Conservation (phyloP, 257 asterid genomes). For the Echium plantagineum region DNA sequence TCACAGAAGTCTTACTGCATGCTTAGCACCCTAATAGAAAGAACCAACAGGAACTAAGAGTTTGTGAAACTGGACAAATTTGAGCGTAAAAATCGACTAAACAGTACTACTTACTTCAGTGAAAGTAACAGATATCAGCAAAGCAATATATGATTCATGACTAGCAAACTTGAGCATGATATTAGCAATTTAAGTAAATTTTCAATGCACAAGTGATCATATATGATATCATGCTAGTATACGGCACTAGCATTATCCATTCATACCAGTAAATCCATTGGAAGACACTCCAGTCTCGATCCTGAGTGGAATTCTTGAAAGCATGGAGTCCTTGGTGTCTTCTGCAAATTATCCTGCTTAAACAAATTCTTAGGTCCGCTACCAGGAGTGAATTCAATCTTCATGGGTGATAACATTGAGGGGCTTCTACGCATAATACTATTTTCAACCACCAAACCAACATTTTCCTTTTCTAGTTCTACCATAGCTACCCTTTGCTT, state of each 20-base stretch:
- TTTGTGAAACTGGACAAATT: too few species aligned
- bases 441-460: neutral
- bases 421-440: conserved; percentile 24
- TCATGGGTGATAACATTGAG: conserved; percentile 33
- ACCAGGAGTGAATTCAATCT: conserved; percentile 29
- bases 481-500: conserved; percentile 1
- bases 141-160: neutral
- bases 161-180: too few species aligned
- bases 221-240: too few species aligned
- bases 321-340: conserved; percentile 40
- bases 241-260: too few species aligned
- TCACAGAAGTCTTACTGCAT: too few species aligned
- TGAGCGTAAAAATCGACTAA: too few species aligned
- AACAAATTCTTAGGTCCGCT: neutral
- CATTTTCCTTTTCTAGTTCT: neutral
- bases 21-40: too few species aligned
- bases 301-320: conserved; percentile 21
- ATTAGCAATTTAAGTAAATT: neutral
- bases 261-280: conserved; percentile 48
- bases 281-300: conserved; percentile 59
- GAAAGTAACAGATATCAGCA: too few species aligned
- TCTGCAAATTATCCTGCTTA: conserved; percentile 18
- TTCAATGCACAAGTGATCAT: neutral
- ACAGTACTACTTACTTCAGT: too few species aligned
- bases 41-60: too few species aligned